Evolutionary conservation across 2,329 filamentous ascomycete genomes (phyloP).

Genomic region (Aspergillus flavus): DNA sequence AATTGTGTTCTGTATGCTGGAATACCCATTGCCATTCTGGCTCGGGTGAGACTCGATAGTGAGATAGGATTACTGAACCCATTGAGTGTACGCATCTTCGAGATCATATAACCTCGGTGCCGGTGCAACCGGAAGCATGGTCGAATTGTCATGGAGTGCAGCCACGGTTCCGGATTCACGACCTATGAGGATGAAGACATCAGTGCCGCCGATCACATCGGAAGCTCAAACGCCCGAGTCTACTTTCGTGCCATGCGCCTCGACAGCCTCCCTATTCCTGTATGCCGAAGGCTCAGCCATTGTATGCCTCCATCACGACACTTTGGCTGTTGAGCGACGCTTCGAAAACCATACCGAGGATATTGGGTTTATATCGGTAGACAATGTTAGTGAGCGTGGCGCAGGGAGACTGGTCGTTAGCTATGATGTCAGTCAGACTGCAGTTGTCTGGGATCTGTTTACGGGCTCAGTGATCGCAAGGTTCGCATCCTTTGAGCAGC

Average conservation of each 20-base stretch:
- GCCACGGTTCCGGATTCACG: slow-evolving; percentile 62
- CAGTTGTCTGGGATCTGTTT: slow-evolving; percentile 95
- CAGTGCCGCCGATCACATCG: slow-evolving; percentile 23
- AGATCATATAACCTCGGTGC: neutral
- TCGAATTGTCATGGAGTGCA: slow-evolving; percentile 61
- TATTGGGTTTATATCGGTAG: slow-evolving; percentile 80
- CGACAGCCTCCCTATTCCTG: slow-evolving; percentile 86
- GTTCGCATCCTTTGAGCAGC: slow-evolving; percentile 88
- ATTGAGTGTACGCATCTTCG: neutral
- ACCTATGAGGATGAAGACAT: slow-evolving; percentile 58
- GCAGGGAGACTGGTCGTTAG: slow-evolving; percentile 86
- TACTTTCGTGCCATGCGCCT: slow-evolving; percentile 82
- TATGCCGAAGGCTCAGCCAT: slow-evolving; percentile 82
- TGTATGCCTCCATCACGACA: slow-evolving; percentile 89
- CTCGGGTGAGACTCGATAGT: neutral
- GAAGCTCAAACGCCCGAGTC: slow-evolving; percentile 37
- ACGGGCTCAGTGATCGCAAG: slow-evolving; percentile 86
- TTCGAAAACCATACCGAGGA: slow-evolving; percentile 85
- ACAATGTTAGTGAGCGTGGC: slow-evolving; percentile 86
- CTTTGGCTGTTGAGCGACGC: slow-evolving; percentile 80
- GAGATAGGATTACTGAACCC: neutral
- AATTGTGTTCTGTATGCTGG: neutral
- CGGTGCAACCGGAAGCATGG: slow-evolving; percentile 49
- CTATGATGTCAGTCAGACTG: slow-evolving; percentile 87
- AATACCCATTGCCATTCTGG: neutral